These are phyloP conservation scores for Fraxinus nigra DNA, from an alignment of 305 asterid species.

Conservation along the genomic window DNA sequence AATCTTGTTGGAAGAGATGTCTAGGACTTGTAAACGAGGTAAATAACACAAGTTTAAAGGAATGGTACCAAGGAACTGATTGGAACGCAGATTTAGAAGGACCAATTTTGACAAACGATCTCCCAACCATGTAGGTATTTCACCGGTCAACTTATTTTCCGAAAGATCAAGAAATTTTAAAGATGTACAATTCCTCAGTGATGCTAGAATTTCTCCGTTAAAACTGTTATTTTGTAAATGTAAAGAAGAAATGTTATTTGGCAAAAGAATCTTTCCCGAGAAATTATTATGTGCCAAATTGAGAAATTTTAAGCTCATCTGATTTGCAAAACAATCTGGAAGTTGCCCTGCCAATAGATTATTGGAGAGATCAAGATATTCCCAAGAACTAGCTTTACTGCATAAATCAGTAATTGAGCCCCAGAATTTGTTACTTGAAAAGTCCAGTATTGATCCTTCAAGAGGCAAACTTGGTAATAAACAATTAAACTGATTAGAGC, in stretches of 20 bases:
- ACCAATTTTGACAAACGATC: not conserved
- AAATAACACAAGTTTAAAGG: not conserved
- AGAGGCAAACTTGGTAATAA: not conserved
- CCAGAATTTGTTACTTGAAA: not conserved
- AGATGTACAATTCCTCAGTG: not conserved
- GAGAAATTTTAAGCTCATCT: not conserved
- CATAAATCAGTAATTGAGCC: not conserved
- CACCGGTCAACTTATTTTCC: constrained; percentile 7
- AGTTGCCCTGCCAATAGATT: constrained; percentile 8
- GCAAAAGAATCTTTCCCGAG: not conserved
- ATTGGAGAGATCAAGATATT: not conserved
- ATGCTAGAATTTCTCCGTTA: constrained; percentile 5
- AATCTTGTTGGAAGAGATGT: constrained; percentile 17
- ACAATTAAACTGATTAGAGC: not conserved
- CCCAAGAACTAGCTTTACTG: not conserved
- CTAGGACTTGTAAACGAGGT: not conserved
- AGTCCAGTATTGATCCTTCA: not conserved
- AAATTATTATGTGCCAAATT: constrained; percentile 18
- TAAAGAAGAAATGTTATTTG: not conserved
- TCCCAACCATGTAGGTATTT: constrained; percentile 20
- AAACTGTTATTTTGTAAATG: constrained; percentile 11
- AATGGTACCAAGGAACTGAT: not conserved
- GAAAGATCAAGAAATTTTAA: constrained; percentile 13
- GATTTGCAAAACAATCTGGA: not conserved
- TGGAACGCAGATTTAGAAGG: not conserved